Base-by-base conservation (phyloP, 371 early-diverging fungal genomes). In the Rhizopus delemar region DNA sequence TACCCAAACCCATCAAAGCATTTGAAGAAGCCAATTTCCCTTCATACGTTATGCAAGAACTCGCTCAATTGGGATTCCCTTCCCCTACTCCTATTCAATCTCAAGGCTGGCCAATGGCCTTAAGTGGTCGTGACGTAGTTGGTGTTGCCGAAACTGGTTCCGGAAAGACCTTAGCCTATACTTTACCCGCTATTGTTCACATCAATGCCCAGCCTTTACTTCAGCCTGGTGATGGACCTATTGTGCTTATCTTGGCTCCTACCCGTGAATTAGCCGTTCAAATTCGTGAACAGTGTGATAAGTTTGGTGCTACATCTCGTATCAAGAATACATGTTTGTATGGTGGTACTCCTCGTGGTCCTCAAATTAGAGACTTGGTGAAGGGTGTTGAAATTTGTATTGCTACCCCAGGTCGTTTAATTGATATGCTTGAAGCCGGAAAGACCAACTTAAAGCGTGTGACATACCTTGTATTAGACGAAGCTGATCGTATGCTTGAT, bases 21-120 rank as follows among this genome's bases (percentile, higher is more conserved):
- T 95, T 97, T 73, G 83, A 80, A 5, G 91, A 93, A 73, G 92
- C 94, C 32, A 85, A 84, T 41, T 92, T 95, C 64, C 95, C 95
- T 28, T 73, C 78, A 60, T 90, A 90, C 68, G 87, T 99, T 28
- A 81, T 98, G 68, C 82, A 87, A 53, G 94, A 94, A 70, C 86
- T 99, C 45, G 60, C 76, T 38, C 83, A 86, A 46, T 86, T 90
- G 52, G 95, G 96, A 1, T 99, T 96, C 80, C 76, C 81, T 28
- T 75, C 78, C 5, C 99, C 99, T 33, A 99, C 99, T 1, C 81
- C 97, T 38, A 99, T 99, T 68, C 99, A 99, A 82, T 90, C 95
- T 29, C 99, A 99, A 75, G 99, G 99, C 52, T 98, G 98, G 98
- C 98, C 99, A 8, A 97, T 98, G 98, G 99, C 99, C 11, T 86